Percentiles rank a stretch among this genome's conserved stretches.
phyloP scores from a whole-genome alignment of 2,329 filamentous ascomycete genomes.

The Allantophomopsis cytisporea region DNA sequence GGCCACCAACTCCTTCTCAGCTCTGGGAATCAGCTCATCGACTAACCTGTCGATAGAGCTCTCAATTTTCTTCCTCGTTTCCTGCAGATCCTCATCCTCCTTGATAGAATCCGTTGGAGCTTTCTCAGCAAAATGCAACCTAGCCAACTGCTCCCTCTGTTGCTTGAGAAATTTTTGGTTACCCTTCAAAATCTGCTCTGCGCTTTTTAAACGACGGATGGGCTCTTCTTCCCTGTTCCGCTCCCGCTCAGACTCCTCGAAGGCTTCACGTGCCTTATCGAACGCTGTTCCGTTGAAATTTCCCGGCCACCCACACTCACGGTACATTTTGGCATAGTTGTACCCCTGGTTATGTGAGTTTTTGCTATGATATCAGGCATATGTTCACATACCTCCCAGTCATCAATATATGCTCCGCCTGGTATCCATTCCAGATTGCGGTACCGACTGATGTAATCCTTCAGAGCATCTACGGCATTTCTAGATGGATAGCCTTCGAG shows the following conservation, averaged over 20 bases:
- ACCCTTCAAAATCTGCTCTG: neutral
- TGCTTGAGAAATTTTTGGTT: neutral
- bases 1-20: slow-evolving; percentile 1
- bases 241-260: neutral
- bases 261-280: neutral
- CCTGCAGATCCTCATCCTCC: slow-evolving; percentile 1
- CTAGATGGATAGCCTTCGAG: slow-evolving; percentile 2
- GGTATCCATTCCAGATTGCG: slow-evolving; percentile 5
- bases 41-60: neutral
- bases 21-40: neutral
- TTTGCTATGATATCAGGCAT: neutral
- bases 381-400: slow-evolving; percentile 2
- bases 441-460: slow-evolving; percentile 5
- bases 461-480: slow-evolving; percentile 2
- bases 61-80: slow-evolving; percentile 1
- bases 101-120: neutral
- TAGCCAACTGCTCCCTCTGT: neutral
- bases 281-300: slow-evolving; percentile 2
- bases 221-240: neutral
- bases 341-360: neutral
- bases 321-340: slow-evolving; percentile 3
- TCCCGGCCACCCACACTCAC: slow-evolving; percentile 4
- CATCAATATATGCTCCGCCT: neutral
- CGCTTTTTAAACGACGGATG: slow-evolving; percentile 1
- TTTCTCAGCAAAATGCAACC: neutral